These are phyloP conservation scores for Talaromyces trachyspermus DNA, from an alignment of 495 filamentous ascomycete genomes.

Conservation along the genomic window DNA sequence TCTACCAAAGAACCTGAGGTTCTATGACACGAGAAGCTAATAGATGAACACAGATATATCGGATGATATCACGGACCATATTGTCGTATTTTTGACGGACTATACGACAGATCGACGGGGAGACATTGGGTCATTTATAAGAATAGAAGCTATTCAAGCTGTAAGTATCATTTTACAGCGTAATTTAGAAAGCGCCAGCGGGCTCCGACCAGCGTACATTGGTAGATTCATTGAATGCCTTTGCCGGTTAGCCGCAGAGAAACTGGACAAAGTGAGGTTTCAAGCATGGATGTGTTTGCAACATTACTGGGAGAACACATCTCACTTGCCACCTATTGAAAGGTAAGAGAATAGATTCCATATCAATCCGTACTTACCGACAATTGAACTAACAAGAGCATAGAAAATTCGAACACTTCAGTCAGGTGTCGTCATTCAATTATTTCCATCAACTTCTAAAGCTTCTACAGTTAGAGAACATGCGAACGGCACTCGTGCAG, in stretches of 20 bases:
- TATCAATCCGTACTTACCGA: conserved; percentile 19
- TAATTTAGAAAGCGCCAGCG: conserved; percentile 7
- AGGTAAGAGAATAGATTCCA: conserved; percentile 17
- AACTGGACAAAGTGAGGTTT: conserved; percentile 76
- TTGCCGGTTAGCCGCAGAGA: conserved; percentile 70
- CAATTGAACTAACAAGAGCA: not conserved
- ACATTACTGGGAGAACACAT: conserved; percentile 28
- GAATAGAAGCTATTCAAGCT: conserved; percentile 68
- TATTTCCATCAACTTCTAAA: conserved; percentile 40
- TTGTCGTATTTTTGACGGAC: conserved; percentile 61
- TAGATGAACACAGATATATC: conserved; percentile 1
- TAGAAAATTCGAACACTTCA: conserved; percentile 39
- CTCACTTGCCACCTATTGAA: conserved; percentile 26
- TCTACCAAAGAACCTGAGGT: not conserved
- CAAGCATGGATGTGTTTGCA: conserved; percentile 52
- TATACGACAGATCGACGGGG: conserved; percentile 82
- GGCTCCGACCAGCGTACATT: conserved; percentile 14
- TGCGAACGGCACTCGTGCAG: conserved; percentile 49
- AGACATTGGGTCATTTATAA: conserved; percentile 78
- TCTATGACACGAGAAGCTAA: not conserved
- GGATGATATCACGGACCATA: conserved; percentile 9
- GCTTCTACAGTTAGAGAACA: conserved; percentile 28
- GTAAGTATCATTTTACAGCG: conserved; percentile 30
- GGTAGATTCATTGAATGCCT: conserved; percentile 38
- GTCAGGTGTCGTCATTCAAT: conserved; percentile 32